Conservation (phyloP, 306 rosid species). For the Fagus sylvatica region DNA sequence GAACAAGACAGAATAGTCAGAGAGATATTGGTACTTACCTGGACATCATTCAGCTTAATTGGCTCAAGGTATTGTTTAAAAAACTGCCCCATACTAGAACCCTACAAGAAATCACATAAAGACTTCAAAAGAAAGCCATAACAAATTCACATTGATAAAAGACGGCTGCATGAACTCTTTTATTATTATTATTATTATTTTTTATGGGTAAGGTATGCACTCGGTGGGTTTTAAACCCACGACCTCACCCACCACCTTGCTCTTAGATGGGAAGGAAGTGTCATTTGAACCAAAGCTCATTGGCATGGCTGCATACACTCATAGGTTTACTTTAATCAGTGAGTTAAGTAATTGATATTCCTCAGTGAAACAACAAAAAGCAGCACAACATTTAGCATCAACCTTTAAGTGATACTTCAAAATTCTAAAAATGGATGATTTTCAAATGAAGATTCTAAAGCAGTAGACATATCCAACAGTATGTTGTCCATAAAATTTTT, state of each 20-base stretch:
- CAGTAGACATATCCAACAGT: neutral
- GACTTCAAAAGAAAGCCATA: slow-evolving; percentile 7
- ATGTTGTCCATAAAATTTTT: neutral
- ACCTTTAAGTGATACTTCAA: neutral
- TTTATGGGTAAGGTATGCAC: too few species aligned
- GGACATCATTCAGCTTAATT: slow-evolving; percentile 82
- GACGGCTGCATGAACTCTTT: neutral
- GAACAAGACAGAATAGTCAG: neutral
- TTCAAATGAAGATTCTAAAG: neutral
- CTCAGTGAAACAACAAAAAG: neutral
- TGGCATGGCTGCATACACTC: neutral
- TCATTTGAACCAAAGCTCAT: too few species aligned
- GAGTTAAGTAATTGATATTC: neutral
- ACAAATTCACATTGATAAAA: slow-evolving; percentile 9
- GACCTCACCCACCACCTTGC: too few species aligned
- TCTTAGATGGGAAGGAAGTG: too few species aligned
- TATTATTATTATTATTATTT: too few species aligned
- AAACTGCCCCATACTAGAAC: slow-evolving; percentile 95
- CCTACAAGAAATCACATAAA: slow-evolving; percentile 49
- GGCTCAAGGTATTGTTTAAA: slow-evolving; percentile 88
- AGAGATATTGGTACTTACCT: slow-evolving; percentile 38
- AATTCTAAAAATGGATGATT: neutral
- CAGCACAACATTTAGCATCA: neutral
- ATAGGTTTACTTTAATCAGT: slow-evolving; percentile 2
- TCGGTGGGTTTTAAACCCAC: too few species aligned